Percentiles rank a stretch among this genome's conserved stretches.
These are phyloP conservation scores for Thuja plicata DNA, from an alignment of 83 land plant species.

Conservation along the genomic window DNA sequence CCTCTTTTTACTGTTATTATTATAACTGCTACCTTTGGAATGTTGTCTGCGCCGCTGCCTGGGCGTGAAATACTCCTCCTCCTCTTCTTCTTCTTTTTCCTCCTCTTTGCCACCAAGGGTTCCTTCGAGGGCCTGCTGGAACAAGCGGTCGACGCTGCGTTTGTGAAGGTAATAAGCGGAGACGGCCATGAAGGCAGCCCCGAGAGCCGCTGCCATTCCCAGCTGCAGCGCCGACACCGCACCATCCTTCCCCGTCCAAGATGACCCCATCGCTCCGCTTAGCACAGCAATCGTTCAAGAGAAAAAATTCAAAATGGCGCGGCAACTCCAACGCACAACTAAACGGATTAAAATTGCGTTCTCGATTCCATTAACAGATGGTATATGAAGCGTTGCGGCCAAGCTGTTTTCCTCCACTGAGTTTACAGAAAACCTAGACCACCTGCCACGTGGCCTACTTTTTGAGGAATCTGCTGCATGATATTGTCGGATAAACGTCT, in stretches of 20 bases:
- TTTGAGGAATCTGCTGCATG: too few relatives aligned
- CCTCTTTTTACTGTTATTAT: neutral
- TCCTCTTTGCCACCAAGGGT: neutral
- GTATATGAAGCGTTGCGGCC: too few relatives aligned
- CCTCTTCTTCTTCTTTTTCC: neutral
- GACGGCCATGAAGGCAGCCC: constrained; percentile 68
- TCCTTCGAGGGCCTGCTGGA: constrained; percentile 43
- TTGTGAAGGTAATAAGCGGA: constrained; percentile 71
- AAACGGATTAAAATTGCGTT: neutral
- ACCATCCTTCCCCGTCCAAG: neutral
- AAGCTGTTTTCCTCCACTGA: too few relatives aligned
- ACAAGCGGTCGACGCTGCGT: constrained; percentile 53
- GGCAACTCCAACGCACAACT: neutral
- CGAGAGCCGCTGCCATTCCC: constrained; percentile 68
- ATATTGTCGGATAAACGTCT: too few relatives aligned
- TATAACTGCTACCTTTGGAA: neutral
- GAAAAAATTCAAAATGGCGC: neutral
- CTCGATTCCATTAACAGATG: too few relatives aligned
- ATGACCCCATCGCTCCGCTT: neutral
- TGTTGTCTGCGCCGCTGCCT: constrained; percentile 17
- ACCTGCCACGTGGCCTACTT: too few relatives aligned
- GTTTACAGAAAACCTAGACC: too few relatives aligned
- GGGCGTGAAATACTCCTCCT: neutral
- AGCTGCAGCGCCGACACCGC: constrained; percentile 35
- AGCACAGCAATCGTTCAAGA: neutral